phyloP scores from a whole-genome alignment of 2,329 filamentous ascomycete genomes.

The Daldinia sp. region DNA sequence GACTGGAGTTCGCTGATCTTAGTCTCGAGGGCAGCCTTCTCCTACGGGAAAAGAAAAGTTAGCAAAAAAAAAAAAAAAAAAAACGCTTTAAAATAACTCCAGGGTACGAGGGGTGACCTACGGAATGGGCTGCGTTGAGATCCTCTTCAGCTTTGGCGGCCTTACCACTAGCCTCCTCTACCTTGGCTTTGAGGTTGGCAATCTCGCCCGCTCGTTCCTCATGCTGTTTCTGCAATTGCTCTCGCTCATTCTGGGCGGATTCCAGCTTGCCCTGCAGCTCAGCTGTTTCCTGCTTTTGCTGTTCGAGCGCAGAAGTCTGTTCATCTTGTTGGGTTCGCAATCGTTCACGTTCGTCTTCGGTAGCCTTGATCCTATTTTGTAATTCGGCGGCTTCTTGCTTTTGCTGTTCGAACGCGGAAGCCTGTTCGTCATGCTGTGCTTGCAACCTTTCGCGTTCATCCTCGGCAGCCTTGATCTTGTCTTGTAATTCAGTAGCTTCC shows the following conservation, averaged over 20 bases:
- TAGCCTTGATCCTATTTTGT: slow-evolving; percentile 39
- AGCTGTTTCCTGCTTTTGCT: slow-evolving; percentile 29
- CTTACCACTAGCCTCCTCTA: slow-evolving; percentile 49
- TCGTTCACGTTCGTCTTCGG: slow-evolving; percentile 43
- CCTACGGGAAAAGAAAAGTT: slow-evolving; percentile 33
- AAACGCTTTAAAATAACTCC: background rate
- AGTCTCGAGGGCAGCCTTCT: slow-evolving; percentile 40
- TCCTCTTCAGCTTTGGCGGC: slow-evolving; percentile 50
- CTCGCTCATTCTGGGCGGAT: slow-evolving; percentile 36
- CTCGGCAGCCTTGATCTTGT: slow-evolving; percentile 35
- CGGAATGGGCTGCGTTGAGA: slow-evolving; percentile 46
- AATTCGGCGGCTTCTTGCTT: slow-evolving; percentile 44
- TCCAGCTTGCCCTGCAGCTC: slow-evolving; percentile 29
- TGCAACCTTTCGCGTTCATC: slow-evolving; percentile 42
- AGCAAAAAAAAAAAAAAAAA: background rate
- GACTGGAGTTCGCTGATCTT: slow-evolving; percentile 41
- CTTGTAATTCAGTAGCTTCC: slow-evolving; percentile 23
- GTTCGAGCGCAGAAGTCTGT: slow-evolving; percentile 39
- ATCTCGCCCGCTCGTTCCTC: slow-evolving; percentile 46
- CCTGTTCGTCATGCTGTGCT: slow-evolving; percentile 43
- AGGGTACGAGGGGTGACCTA: slow-evolving; percentile 34
- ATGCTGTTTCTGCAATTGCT: slow-evolving; percentile 44
- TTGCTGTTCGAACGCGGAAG: slow-evolving; percentile 39
- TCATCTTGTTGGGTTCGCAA: too few species aligned
- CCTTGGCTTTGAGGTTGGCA: slow-evolving; percentile 44